Evolutionary conservation across 1,139 yeast species (phyloP), one percentile per base, ranked within the genome.

Genomic region (Starmera stellimalicola): DNA sequence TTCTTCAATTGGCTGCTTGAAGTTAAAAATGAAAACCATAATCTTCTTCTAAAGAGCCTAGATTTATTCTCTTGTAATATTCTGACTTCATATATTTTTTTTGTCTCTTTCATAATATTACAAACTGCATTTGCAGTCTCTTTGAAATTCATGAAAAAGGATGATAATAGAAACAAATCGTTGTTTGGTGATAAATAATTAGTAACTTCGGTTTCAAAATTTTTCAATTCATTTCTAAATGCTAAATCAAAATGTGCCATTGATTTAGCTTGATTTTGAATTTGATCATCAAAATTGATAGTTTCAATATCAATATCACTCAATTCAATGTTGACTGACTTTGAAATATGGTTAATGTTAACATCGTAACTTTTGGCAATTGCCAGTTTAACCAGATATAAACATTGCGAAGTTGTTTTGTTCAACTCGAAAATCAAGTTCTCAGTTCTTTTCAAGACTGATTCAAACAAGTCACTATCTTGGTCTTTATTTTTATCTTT

Each of bases 91-190:
- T 58, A 44, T 11, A 68, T 44, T 3, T 38, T 40, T 14, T 58
- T 49, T 2, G 58, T 43, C 26, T 57, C 57, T 7, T 53, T 53
- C 34, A 66, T 45, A 27, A 65, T 37, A 11, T 47, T 42, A 16
- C 60, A 49, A 6, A 62, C 46, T 3, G 54, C 41, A 24, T 57
- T 51, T 0, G 66, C 55, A 18, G 58, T 51, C 41, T 66, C 66
- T 38, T 68, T 58, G 31, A 65, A 53, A 43, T 69, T 69, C 51
- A 69, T 57, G 18, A 68, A 38, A 42, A 68, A 69, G 0, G 72
- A 65, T 1, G 74, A 66, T 7, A 69, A 37, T 18, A 69, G 43
- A 40, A 69, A 69, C 54, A 65, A 58, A 42, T 68, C 72, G 37
- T 68, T 73, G 34, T 64, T 57, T 7, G 73, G 71, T 31, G 62